Conservation (phyloP, 2,329 filamentous ascomycete genomes). For the Cercospora zeina region DNA sequence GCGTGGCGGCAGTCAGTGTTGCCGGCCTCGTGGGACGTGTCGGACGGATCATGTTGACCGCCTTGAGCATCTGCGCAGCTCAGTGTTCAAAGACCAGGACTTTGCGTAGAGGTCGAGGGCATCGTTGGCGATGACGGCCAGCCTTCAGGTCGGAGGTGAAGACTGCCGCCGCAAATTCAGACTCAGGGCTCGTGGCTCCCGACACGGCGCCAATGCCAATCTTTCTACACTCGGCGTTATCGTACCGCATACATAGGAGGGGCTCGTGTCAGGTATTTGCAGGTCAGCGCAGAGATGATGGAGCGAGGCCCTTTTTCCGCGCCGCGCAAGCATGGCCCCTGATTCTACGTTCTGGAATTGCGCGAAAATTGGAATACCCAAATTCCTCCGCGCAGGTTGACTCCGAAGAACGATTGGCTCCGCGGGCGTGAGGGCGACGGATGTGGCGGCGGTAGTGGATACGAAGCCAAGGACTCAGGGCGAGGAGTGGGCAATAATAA, state of each 20-base stretch:
- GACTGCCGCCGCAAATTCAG: slow-evolving; percentile 1
- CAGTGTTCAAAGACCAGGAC: not conserved
- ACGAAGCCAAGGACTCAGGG: not conserved
- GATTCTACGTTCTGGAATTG: no score
- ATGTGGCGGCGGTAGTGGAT: not conserved
- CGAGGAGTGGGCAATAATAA: no score
- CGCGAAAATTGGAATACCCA: no score
- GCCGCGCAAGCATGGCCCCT: no score
- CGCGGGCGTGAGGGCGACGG: no score
- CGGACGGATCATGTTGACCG: slow-evolving; percentile 13
- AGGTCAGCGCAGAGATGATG: no score
- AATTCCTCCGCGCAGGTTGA: no score
- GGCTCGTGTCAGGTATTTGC: no score
- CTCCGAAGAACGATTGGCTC: no score
- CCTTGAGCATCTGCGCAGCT: slow-evolving; percentile 12
- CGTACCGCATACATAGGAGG: no score
- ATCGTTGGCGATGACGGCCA: not conserved
- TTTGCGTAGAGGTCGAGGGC: not conserved
- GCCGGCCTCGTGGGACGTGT: slow-evolving; percentile 7
- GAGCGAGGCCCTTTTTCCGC: no score
- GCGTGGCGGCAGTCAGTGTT: not conserved
- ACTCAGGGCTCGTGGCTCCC: not conserved
- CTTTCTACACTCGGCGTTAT: not conserved
- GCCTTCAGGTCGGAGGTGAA: not conserved
- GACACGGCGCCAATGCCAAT: not conserved